phyloP scores from a whole-genome alignment of 108 stramenopile species.

The Cylindrotheca fusiformis region DNA sequence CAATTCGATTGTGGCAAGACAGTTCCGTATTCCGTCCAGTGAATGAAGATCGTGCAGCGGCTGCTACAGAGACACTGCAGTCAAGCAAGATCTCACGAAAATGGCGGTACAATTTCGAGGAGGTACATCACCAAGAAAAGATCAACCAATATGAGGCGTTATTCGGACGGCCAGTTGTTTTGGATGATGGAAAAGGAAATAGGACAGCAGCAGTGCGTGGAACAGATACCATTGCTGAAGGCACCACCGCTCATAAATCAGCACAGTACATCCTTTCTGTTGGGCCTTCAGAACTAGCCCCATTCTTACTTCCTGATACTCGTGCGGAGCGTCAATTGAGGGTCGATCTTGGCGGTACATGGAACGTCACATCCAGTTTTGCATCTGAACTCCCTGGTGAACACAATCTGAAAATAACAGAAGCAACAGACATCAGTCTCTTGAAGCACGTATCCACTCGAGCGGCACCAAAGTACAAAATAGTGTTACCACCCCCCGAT shows the following conservation, averaged over 20 bases:
- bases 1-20: constrained; percentile 90
- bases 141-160: constrained; percentile 68
- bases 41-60: constrained; percentile 21
- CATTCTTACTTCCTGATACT: constrained; percentile 84
- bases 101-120: constrained; percentile 42
- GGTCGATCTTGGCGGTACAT: constrained; percentile 64
- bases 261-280: constrained; percentile 68
- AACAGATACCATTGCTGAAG: constrained; percentile 16
- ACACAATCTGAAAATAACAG: constrained; percentile 45
- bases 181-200: constrained; percentile 6
- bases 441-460: constrained; percentile 70
- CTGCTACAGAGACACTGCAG: constrained; percentile 9
- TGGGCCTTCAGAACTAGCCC: constrained; percentile 45
- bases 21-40: constrained; percentile 72
- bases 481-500: constrained; percentile 62
- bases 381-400: constrained; percentile 67
- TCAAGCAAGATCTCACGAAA: constrained; percentile 26
- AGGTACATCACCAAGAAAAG: constrained; percentile 13
- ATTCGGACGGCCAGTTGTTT: constrained; percentile 46
- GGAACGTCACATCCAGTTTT: constrained; percentile 74
- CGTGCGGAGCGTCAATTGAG: constrained; percentile 71
- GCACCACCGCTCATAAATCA: constrained; percentile 72
- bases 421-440: constrained; percentile 59
- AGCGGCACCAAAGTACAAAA: constrained; percentile 76
- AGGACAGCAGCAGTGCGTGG: background rate